A percentile compares a stretch with the other conserved stretches of the same genome.
phyloP scores from a whole-genome alignment of 2,329 filamentous ascomycete species.

The Mycogone perniciosa region DNA sequence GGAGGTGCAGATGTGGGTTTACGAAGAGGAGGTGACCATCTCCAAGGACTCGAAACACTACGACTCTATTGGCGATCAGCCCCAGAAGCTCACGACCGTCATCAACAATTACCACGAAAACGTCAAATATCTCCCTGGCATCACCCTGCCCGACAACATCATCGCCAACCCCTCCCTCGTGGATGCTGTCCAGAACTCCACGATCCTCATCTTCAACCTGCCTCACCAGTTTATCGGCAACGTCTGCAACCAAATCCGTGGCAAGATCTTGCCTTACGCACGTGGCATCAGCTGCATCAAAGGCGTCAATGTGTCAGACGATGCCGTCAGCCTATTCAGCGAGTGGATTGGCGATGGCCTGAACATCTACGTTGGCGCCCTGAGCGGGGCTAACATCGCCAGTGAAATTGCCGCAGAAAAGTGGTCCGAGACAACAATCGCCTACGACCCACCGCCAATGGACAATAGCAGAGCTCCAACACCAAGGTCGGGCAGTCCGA shows the following conservation, averaged over 20 bases:
- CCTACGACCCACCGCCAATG: slow-evolving; percentile 86
- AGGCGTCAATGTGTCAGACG: slow-evolving; percentile 85
- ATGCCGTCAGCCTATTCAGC: slow-evolving; percentile 82
- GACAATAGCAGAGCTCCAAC: slow-evolving; percentile 68
- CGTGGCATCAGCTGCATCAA: slow-evolving; percentile 97
- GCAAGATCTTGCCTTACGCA: slow-evolving; percentile 85
- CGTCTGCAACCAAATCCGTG: slow-evolving; percentile 76
- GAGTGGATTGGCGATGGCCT: slow-evolving; percentile 89
- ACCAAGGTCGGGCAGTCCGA: slow-evolving; percentile 41
- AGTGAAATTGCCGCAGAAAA: slow-evolving; percentile 92
- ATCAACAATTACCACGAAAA: slow-evolving; percentile 96
- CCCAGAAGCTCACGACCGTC: slow-evolving; percentile 81
- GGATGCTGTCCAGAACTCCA: slow-evolving; percentile 75
- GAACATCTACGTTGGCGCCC: slow-evolving; percentile 91
- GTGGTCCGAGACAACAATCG: slow-evolving; percentile 94
- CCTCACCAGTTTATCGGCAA: slow-evolving; percentile 92
- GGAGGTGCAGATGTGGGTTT: slow-evolving; percentile 98
- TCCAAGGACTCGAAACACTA: slow-evolving; percentile 67
- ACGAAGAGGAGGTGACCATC: slow-evolving; percentile 80
- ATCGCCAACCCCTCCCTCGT: slow-evolving; percentile 75
- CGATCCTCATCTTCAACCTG: slow-evolving; percentile 91
- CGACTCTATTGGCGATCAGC: slow-evolving; percentile 55
- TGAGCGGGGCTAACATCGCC: slow-evolving; percentile 95
- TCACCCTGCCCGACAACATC: slow-evolving; percentile 75
- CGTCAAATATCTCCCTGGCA: slow-evolving; percentile 92